phyloP scores from a whole-genome alignment of 257 asterid genomes.

The Nicotiana undulata region DNA sequence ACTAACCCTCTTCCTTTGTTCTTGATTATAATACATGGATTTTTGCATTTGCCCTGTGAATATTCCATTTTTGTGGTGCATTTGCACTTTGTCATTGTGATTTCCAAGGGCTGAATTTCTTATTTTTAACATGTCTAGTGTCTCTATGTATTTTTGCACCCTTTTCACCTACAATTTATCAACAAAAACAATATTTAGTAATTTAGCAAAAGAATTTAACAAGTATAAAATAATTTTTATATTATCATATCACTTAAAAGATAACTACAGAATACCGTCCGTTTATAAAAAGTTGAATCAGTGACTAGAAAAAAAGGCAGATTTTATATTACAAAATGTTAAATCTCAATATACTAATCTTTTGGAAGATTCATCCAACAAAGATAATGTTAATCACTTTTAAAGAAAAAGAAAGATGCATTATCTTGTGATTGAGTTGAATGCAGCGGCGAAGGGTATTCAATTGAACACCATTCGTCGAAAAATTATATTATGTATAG shows the following conservation, averaged over 20 bases:
- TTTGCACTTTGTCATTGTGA: conserved; percentile 10
- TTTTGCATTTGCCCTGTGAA: conserved; percentile 18
- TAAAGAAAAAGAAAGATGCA: neutral
- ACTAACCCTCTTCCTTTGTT: conserved; percentile 31
- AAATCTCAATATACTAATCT: neutral
- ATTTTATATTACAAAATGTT: too few relatives aligned
- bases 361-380: neutral
- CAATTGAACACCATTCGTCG: too few relatives aligned
- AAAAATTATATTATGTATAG: too few relatives aligned
- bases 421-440: neutral
- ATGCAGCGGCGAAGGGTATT: neutral
- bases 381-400: neutral
- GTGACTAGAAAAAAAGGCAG: neutral
- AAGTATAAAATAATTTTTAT: neutral
- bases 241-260: neutral
- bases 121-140: conserved; percentile 62
- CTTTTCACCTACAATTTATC: conserved; percentile 59
- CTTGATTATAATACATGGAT: conserved; percentile 26
- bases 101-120: conserved; percentile 40
- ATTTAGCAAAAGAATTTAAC: neutral
- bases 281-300: too few relatives aligned
- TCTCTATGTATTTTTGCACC: conserved; percentile 80
- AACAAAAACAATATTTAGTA: neutral
- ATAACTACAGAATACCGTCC: neutral
- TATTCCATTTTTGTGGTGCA: conserved; percentile 24